Evolutionary conservation across 306 rosid species (phyloP), one percentile per base, ranked within the genome.

Genomic region (Ceratonia siliqua): DNA sequence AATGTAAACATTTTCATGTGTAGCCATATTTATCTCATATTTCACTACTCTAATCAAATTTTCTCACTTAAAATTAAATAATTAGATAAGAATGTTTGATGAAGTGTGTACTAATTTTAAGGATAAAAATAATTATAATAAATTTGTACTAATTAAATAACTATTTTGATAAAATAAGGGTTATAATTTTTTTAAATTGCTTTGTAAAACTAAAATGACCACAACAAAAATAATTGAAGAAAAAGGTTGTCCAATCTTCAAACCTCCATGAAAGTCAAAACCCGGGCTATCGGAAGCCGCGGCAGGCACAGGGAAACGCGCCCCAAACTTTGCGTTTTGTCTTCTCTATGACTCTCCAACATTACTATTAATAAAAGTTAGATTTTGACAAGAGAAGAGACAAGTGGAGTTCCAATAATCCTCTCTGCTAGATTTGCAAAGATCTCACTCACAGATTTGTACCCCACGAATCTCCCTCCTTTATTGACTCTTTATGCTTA

Each of bases 401-500:
- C 87, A 88, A 85, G 88, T 82, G 86, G 88, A 77, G 77, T 38
- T 45, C 73, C 80, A 71, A 83, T 48, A 57, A 80, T 79, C 79
- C 63, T 62, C 72, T 57, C 71, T 65, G 69, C 68, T 85, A 79
- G 96, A 91, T 91, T 91, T 90, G 81, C 84, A 54, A 70, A 84
- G 86, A 87, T 90, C 91, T 89, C 82, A n/a, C 91, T 89, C 82
- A n/a, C 54, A 87, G 85, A 88, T 88, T 84, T 84, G 86, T 96
- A 93, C 91, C 90, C 89, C 90, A 89, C 86, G 88, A 89, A 93
- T 93, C 97, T 84, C 75, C 68, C 80, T 85, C 78, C 89, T 92
- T 78, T 83, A 72, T 84, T 87, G 74, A 52, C 68, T n/a, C 50
- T 68, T 73, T 52, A 66, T 59, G 7, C n/a, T 81, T 78, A 38